Percentiles rank a stretch among this genome's conserved stretches.
Evolutionary conservation across 352 stramenopile species (phyloP).

Genomic region (Globisporangium cederbergense): DNA sequence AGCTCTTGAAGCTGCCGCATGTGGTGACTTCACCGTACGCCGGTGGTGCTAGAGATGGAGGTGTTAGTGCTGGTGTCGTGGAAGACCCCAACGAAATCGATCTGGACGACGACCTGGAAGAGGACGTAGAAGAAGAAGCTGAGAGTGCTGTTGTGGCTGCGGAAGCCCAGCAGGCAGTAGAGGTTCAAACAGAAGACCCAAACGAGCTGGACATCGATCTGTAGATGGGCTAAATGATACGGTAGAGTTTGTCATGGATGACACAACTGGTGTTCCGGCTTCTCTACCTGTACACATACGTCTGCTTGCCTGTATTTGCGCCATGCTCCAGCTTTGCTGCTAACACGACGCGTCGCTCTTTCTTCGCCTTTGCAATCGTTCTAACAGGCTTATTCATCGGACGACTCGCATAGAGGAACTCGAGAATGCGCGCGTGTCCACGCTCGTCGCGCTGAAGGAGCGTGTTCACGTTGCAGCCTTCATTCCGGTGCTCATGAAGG

Average conservation of each 20-base stretch:
- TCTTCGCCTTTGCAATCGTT: background rate
- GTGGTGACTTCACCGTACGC: conserved; percentile 91
- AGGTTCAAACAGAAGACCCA: conserved; percentile 17
- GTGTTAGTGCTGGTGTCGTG: conserved; percentile 9
- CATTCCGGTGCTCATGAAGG: conserved; percentile 8
- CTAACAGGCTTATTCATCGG: background rate
- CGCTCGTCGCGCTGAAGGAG: background rate
- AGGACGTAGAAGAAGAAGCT: conserved; percentile 19
- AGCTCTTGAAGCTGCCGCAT: conserved; percentile 92
- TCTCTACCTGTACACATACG: conserved; percentile 1
- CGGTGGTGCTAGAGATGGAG: background rate
- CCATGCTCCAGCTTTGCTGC: background rate
- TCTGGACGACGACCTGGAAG: conserved; percentile 34
- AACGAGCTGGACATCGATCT: conserved; percentile 38
- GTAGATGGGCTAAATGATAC: conserved; percentile 9
- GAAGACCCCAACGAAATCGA: conserved; percentile 61
- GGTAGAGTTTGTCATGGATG: background rate
- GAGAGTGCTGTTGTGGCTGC: conserved; percentile 1
- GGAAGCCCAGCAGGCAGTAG: conserved; percentile 1
- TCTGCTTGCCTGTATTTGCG: background rate
- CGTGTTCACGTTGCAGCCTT: conserved; percentile 12
- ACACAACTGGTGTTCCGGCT: background rate
- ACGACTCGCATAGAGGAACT: background rate
- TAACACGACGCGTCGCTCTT: background rate
- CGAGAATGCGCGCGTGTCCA: too few relatives aligned